Evolutionary conservation across 768 basidiomycete genomes (phyloP).

Genomic region (Lactarius indigo): DNA sequence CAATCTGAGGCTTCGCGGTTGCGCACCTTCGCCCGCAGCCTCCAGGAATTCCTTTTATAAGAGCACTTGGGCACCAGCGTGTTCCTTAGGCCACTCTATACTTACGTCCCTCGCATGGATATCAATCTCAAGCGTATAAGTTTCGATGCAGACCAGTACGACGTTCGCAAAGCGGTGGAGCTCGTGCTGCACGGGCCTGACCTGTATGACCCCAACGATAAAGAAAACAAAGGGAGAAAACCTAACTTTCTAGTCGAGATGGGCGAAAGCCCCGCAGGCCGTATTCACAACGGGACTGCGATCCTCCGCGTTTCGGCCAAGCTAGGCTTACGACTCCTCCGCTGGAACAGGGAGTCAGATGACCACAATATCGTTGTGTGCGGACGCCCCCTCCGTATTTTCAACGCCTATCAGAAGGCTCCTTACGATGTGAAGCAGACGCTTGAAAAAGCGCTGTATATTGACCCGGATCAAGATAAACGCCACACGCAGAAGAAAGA

Average conservation of each 20-base stretch:
- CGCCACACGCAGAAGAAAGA: slow-evolving; percentile 23
- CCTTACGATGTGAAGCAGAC: slow-evolving; percentile 16
- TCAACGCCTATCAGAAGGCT: slow-evolving; percentile 10
- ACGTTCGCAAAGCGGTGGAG: slow-evolving; percentile 55
- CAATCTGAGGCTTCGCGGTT: slow-evolving; percentile 26
- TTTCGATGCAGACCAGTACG: slow-evolving; percentile 46
- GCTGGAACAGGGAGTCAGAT: slow-evolving; percentile 36
- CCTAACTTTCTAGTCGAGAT: slow-evolving; percentile 66
- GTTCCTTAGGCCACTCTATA: background rate
- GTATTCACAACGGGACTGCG: slow-evolving; percentile 55
- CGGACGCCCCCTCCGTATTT: slow-evolving; percentile 26
- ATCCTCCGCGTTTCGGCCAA: slow-evolving; percentile 31
- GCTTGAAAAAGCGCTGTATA: slow-evolving; percentile 34
- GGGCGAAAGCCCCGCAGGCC: slow-evolving; percentile 45
- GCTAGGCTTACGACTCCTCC: slow-evolving; percentile 46
- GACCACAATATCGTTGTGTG: slow-evolving; percentile 30
- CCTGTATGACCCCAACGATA: slow-evolving; percentile 39
- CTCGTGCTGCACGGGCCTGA: slow-evolving; percentile 50
- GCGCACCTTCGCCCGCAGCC: background rate
- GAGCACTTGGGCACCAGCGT: background rate
- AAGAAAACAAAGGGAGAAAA: slow-evolving; percentile 27
- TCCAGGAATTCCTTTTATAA: background rate
- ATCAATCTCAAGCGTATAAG: slow-evolving; percentile 35
- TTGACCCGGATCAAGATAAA: slow-evolving; percentile 33
- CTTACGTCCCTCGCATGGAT: slow-evolving; percentile 33